Base-by-base conservation (phyloP, 768 basidiomycete species). In the Naganishia kalamii region DNA sequence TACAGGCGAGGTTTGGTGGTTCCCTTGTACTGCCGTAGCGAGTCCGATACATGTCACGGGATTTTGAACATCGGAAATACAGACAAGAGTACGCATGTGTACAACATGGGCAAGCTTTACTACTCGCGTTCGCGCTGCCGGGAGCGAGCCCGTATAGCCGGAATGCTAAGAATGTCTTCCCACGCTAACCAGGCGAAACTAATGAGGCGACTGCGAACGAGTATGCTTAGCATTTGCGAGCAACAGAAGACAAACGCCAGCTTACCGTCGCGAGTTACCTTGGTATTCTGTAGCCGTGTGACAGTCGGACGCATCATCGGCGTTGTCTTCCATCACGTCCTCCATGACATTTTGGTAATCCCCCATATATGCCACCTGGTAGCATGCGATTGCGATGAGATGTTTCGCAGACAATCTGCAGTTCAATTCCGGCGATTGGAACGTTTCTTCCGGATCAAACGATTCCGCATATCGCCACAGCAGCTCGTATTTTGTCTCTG, bases 1-100 rank as follows among this genome's bases (percentile, higher is more conserved):
- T 84, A 5, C 81, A 83, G 67, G 83, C 82, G 75, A 84, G 84
- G 65, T 92, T 89, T 27, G 54, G 54, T 12, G 21, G 54, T 23
- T 35, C 54, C 25, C 54, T 57, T 41, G 35, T 57, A 37, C 54
- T 57, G 8, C 54, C 54, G 13, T 57, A 57, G 32, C 1, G 54
- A n/a, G 13, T 3, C 4, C 5, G 49, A 50, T 47, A 50, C 5
- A 25, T 27, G 11, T 3, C 27, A 6, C 11, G 49, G 19, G 19
- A 50, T 12, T 19, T 27, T 50, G 12, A 23, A 7, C 21, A 44
- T 7, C 41, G 57, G 57, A n/a, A n/a, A n/a, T n/a, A n/a, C n/a
- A n/a, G n/a, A n/a, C n/a, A n/a, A n/a, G n/a, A n/a, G n/a, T n/a
- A n/a, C n/a, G n/a, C n/a, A n/a, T 7, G 47, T 29, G 47, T 8